Percentiles rank a stretch among this genome's conserved stretches.
These are phyloP conservation scores for Epichloe festucae DNA, from an alignment of 2,329 filamentous ascomycete species.

Conservation along the genomic window DNA sequence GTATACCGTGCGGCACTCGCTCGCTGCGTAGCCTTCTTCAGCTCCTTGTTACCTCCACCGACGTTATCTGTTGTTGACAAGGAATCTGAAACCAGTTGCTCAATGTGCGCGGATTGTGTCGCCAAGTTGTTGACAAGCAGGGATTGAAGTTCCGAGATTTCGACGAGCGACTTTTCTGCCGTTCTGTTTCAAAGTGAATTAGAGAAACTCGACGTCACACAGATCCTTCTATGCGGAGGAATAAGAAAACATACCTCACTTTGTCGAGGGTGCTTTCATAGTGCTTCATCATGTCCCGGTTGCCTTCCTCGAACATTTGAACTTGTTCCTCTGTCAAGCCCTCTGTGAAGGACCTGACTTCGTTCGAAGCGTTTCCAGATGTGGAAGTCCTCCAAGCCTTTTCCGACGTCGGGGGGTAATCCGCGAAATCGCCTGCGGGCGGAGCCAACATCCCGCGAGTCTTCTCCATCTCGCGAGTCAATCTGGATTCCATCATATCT, in stretches of 20 bases:
- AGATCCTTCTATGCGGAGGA: not conserved
- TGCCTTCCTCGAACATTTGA: slow-evolving; percentile 87
- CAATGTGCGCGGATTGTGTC: slow-evolving; percentile 78
- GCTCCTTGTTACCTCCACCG: slow-evolving; percentile 75
- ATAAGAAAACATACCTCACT: slow-evolving; percentile 57
- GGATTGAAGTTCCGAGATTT: slow-evolving; percentile 86
- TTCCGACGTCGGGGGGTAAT: slow-evolving; percentile 15
- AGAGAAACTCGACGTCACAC: not conserved
- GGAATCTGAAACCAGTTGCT: slow-evolving; percentile 76
- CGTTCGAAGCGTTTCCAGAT: slow-evolving; percentile 8
- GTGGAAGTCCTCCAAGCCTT: slow-evolving; percentile 3
- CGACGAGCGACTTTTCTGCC: slow-evolving; percentile 78
- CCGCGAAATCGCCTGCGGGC: slow-evolving; percentile 20
- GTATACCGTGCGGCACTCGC: slow-evolving; percentile 63
- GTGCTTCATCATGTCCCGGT: slow-evolving; percentile 82
- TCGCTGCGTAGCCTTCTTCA: slow-evolving; percentile 67
- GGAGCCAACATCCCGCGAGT: slow-evolving; percentile 60
- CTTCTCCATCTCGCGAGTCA: slow-evolving; percentile 78
- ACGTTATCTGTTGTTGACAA: slow-evolving; percentile 75
- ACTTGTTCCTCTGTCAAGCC: slow-evolving; percentile 72
- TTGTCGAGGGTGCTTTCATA: slow-evolving; percentile 91
- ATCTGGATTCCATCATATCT: slow-evolving; percentile 82
- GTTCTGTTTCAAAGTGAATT: slow-evolving; percentile 37
- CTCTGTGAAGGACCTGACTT: slow-evolving; percentile 19
- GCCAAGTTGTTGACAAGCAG: slow-evolving; percentile 76